Evolutionary conservation across 805 yeast species (phyloP).

Genomic region (Sugiyamaella floridensis): DNA sequence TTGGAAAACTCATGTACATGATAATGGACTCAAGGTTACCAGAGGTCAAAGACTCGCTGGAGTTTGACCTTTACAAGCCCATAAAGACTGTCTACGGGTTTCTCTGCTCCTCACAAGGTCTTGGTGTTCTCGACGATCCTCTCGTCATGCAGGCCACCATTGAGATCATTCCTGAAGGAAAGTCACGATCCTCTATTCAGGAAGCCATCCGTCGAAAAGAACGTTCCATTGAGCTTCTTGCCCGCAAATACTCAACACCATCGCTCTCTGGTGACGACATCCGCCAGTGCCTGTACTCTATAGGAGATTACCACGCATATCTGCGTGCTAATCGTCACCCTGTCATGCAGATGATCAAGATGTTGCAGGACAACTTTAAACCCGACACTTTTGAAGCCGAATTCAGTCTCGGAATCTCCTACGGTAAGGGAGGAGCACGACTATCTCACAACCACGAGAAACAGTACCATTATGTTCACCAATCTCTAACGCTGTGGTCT

Average conservation of each 20-base stretch:
- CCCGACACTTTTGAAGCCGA: constrained; percentile 32
- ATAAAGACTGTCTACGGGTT: constrained; percentile 52
- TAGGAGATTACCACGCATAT: constrained; percentile 73
- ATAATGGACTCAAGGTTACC: constrained; percentile 77
- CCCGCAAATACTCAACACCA: constrained; percentile 23
- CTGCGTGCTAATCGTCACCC: constrained; percentile 64
- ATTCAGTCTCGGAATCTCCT: constrained; percentile 54
- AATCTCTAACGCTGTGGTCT: constrained; percentile 70
- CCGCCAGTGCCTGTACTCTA: constrained; percentile 66
- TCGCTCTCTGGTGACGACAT: constrained; percentile 49
- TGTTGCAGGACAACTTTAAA: constrained; percentile 42
- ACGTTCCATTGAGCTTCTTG: constrained; percentile 55
- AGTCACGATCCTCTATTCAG: constrained; percentile 47
- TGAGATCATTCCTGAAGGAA: constrained; percentile 56
- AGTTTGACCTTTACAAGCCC: constrained; percentile 68
- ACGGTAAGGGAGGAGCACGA: constrained; percentile 63
- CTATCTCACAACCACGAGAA: constrained; percentile 66
- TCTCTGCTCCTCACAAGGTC: constrained; percentile 35
- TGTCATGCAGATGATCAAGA: constrained; percentile 52
- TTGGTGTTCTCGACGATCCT: constrained; percentile 49
- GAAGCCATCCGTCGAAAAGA: constrained; percentile 61
- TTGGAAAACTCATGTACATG: constrained; percentile 76
- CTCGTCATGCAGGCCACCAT: constrained; percentile 57
- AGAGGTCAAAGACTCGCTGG: constrained; percentile 63
- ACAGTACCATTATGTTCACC: constrained; percentile 69